These are phyloP conservation scores for Glarea lozoyensis DNA, from an alignment of 495 filamentous ascomycete genomes.

Conservation along the genomic window DNA sequence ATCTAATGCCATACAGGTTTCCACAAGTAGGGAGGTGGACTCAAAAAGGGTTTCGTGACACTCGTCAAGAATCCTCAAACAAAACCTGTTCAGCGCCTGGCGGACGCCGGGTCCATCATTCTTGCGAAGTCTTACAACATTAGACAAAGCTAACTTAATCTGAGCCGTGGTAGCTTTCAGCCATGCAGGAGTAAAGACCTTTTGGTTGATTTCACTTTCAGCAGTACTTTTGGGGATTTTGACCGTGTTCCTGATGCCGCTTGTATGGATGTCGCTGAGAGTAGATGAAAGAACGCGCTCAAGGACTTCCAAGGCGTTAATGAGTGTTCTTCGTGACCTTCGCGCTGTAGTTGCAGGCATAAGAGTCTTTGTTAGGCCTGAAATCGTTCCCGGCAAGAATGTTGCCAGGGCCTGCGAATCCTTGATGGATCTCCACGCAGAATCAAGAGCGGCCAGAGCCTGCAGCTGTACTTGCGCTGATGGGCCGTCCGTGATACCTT, in stretches of 20 bases:
- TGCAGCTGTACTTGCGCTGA: slow-evolving; percentile 57
- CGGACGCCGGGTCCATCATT: slow-evolving; percentile 67
- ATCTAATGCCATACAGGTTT: slow-evolving; percentile 72
- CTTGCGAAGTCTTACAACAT: slow-evolving; percentile 66
- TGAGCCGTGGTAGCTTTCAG: slow-evolving; percentile 71
- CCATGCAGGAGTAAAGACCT: slow-evolving; percentile 54
- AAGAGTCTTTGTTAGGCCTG: slow-evolving; percentile 65
- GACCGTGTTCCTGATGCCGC: slow-evolving; percentile 25
- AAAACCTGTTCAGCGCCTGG: slow-evolving; percentile 56
- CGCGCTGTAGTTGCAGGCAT: slow-evolving; percentile 56
- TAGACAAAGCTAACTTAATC: slow-evolving; percentile 76
- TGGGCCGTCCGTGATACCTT: slow-evolving; percentile 50
- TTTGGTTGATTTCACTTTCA: slow-evolving; percentile 14
- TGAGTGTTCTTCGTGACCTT: slow-evolving; percentile 55
- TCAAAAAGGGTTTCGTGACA: slow-evolving; percentile 67
- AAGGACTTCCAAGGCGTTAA: slow-evolving; percentile 50
- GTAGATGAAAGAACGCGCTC: slow-evolving; percentile 50
- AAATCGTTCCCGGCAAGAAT: slow-evolving; percentile 85
- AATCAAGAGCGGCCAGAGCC: slow-evolving; percentile 55
- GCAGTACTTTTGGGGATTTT: slow-evolving; percentile 7
- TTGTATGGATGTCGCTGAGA: slow-evolving; percentile 52
- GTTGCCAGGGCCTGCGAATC: slow-evolving; percentile 66
- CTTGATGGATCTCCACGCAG: slow-evolving; percentile 50
- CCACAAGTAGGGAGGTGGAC: slow-evolving; percentile 61
- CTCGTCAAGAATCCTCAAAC: slow-evolving; percentile 62